Evolutionary conservation across 2,329 filamentous ascomycete genomes (phyloP).

Genomic region (Tolypocladium tropicale): DNA sequence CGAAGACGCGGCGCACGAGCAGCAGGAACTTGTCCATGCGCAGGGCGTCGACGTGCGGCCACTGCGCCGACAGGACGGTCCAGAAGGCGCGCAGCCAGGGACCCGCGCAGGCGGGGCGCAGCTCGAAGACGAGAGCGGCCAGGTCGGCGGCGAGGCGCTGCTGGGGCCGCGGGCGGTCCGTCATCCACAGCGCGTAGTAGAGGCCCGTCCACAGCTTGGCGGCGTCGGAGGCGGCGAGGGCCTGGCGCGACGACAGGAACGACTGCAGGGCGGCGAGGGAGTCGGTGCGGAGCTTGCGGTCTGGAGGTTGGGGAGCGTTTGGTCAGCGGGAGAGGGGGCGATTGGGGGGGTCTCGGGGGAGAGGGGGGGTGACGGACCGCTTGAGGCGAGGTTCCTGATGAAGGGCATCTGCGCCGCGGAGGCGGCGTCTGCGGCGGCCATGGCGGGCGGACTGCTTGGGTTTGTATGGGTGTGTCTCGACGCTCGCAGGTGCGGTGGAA

Average conservation of each 20-base stretch:
- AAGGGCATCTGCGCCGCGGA: conserved; percentile 54
- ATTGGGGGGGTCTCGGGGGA: background rate
- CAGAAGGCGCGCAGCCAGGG: conserved; percentile 57
- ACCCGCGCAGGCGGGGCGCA: conserved; percentile 35
- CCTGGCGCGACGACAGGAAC: conserved; percentile 57
- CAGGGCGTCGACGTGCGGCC: conserved; percentile 63
- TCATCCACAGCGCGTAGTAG: conserved; percentile 91
- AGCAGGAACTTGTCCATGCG: conserved; percentile 90
- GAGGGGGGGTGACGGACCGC: conserved; percentile 48
- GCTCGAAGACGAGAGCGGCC: conserved; percentile 50
- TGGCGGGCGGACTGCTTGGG: conserved; percentile 5
- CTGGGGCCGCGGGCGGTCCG: conserved; percentile 78
- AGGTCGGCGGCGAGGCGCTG: conserved; percentile 74
- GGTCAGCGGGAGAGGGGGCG: background rate
- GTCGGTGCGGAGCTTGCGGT: conserved; percentile 66
- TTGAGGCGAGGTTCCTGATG: conserved; percentile 74
- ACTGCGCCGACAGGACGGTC: conserved; percentile 59
- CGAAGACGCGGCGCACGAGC: conserved; percentile 69
- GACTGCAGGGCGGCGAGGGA: conserved; percentile 67
- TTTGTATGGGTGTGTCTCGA: no score
- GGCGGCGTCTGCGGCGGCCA: conserved; percentile 10
- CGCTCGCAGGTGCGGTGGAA: no score
- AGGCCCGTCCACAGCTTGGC: conserved; percentile 92
- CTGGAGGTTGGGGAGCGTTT: conserved; percentile 31
- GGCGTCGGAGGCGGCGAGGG: conserved; percentile 58